A percentile compares a stretch with the other conserved stretches of the same genome.
These are phyloP conservation scores for Penicillium oxalicum DNA, from an alignment of 2,329 filamentous ascomycete species.

Conservation along the genomic window DNA sequence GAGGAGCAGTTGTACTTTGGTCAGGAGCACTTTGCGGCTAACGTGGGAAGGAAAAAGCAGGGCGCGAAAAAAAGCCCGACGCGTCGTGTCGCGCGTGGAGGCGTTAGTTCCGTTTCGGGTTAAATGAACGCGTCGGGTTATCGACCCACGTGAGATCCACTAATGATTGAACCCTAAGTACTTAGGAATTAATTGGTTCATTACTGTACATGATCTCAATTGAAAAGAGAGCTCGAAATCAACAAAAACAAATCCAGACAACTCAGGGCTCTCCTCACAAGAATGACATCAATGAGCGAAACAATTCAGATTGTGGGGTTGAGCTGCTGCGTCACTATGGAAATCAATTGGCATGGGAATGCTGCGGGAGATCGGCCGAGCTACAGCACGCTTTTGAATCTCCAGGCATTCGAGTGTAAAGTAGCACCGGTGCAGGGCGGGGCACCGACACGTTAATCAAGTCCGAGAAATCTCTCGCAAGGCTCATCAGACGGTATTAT, in stretches of 20 bases:
- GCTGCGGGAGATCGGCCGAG: not conserved
- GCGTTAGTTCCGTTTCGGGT: slow-evolving; percentile 12
- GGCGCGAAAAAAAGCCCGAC: slow-evolving; percentile 7
- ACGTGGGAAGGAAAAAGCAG: slow-evolving; percentile 2
- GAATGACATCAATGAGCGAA: not conserved
- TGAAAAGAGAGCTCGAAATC: too few relatives aligned
- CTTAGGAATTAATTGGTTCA: not conserved
- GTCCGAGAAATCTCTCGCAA: too few relatives aligned
- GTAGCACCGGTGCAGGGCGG: not conserved
- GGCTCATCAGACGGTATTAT: too few relatives aligned
- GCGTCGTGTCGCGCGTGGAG: slow-evolving; percentile 13
- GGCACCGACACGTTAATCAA: too few relatives aligned
- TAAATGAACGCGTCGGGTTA: slow-evolving; percentile 6
- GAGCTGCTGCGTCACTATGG: slow-evolving; percentile 16
- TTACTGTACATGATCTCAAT: too few relatives aligned
- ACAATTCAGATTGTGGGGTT: not conserved
- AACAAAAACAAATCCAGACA: not conserved
- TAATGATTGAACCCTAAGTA: not conserved
- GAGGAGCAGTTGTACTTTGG: not conserved
- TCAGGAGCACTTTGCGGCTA: not conserved
- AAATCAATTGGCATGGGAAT: slow-evolving; percentile 21
- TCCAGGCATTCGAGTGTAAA: not conserved
- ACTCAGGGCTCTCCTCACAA: not conserved
- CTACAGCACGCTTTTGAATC: not conserved
- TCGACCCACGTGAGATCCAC: not conserved